These are phyloP conservation scores for Pistacia atlantica DNA, from an alignment of 345 rosid genomes.

Conservation along the genomic window DNA sequence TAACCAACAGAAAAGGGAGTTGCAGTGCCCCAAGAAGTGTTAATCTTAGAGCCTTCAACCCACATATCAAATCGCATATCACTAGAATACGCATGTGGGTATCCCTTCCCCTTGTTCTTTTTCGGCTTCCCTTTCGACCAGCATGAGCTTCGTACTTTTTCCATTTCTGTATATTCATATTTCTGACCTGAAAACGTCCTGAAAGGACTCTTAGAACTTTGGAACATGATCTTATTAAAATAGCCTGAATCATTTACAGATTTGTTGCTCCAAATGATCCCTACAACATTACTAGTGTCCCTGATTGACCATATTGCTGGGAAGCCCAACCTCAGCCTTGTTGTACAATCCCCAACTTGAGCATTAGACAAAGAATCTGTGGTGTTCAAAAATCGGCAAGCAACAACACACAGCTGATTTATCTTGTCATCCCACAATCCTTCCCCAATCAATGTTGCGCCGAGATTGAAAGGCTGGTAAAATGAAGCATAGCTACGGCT, in stretches of 20 bases:
- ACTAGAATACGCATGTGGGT: constrained; percentile 33
- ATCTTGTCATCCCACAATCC: constrained; percentile 48
- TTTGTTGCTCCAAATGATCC: constrained; percentile 37
- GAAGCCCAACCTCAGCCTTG: constrained; percentile 37
- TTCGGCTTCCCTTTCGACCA: constrained; percentile 7
- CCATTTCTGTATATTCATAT: constrained; percentile 43
- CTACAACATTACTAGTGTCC: constrained; percentile 29
- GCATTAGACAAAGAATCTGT: constrained; percentile 34
- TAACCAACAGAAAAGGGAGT: constrained; percentile 42
- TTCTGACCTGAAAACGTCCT: constrained; percentile 22
- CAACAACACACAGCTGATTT: constrained; percentile 34
- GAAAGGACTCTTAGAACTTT: neutral
- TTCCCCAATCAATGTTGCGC: constrained; percentile 44
- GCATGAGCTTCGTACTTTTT: constrained; percentile 33
- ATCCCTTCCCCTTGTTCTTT: constrained; percentile 22
- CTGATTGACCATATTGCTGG: constrained; percentile 38
- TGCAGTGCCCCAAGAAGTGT: constrained; percentile 32
- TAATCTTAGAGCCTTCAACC: constrained; percentile 22
- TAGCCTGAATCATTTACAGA: constrained; percentile 33
- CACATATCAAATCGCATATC: constrained; percentile 36
- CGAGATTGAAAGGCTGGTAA: constrained; percentile 20
- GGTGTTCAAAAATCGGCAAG: constrained; percentile 31
- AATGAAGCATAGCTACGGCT: neutral
- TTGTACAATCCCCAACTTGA: constrained; percentile 48
- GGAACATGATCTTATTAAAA: constrained; percentile 28